These are phyloP conservation scores for Gardenia jasminoides DNA, from an alignment of 257 asterid genomes.

Conservation along the genomic window DNA sequence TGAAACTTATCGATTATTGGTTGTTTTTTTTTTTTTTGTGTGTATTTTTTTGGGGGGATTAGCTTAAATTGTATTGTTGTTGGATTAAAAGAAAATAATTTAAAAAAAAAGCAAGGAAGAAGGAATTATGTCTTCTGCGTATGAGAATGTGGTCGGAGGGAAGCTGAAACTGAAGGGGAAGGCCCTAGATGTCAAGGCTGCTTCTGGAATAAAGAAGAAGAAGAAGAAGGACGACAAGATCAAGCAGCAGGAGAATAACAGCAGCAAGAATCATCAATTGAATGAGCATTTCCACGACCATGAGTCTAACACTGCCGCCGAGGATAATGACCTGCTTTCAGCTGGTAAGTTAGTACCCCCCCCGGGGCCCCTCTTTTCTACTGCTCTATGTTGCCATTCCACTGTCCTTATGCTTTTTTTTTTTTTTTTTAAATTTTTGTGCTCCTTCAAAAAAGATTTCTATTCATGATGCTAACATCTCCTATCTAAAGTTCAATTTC, in stretches of 20 bases:
- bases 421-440: too few relatives aligned
- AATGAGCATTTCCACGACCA: not conserved
- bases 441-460: too few relatives aligned
- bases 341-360: slow-evolving; percentile 14
- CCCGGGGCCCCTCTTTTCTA: not conserved
- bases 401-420: too few relatives aligned
- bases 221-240: slow-evolving; percentile 49
- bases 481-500: too few relatives aligned
- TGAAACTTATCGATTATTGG: too few relatives aligned
- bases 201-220: slow-evolving; percentile 60
- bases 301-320: slow-evolving; percentile 23
- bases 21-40: too few relatives aligned
- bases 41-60: too few relatives aligned
- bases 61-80: not conserved
- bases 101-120: not conserved
- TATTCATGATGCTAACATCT: too few relatives aligned
- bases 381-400: too few relatives aligned
- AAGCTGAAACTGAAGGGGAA: slow-evolving; percentile 93
- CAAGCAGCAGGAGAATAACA: slow-evolving; percentile 33
- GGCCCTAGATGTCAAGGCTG: slow-evolving; percentile 82
- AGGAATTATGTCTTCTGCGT: slow-evolving; percentile 56
- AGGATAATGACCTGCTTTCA: slow-evolving; percentile 34
- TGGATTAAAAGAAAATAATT: not conserved
- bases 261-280: too few relatives aligned
- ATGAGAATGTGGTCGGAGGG: slow-evolving; percentile 83